Evolutionary conservation across 768 basidiomycete species (phyloP), one percentile per base, ranked within the genome.

Genomic region (Clitopilus hobsonii): DNA sequence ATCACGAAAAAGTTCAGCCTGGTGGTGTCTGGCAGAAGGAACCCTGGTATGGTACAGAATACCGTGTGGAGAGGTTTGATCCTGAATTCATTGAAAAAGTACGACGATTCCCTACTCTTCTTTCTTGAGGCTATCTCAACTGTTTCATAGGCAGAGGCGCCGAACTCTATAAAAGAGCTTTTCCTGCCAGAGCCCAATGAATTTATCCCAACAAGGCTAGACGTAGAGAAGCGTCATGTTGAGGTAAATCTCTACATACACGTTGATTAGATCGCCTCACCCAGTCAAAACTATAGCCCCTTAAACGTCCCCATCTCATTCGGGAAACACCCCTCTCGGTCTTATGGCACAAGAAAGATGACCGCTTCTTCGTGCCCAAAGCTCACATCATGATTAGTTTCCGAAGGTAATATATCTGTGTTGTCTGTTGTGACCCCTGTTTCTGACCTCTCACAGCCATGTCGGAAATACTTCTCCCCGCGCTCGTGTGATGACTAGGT

Each of bases 321-420:
- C 74, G 82, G 27, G 81, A 94, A 68, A 89, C 85, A 0, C 72
- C 81, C 0, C 62, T 87, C 24, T 88, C 87, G 3, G 79, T 85
- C 11, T 72, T 98, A 2, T 99, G 96, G 95, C 84, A 94, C 72
- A 99, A 99, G 76, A 94, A 94, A 66, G 97, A 99, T 67, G 96
- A 99, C 68, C 82, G 78, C 57, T 99, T 97, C 75, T 96, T 93
- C 89, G 84, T 96, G 8, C 97, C 97, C 0, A 92, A 91, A 65
- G 93, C 94, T 1, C 80, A 83, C 58, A 79, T 88, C 20, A 72
- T 87, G 54, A 77, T 98, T 53, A 83, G 90, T 60, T 73, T 95
- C 45, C 80, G 88, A 61, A 91, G 83, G 91, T 89, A 13, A 41
- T 20, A 16, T 18, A 13, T 54, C 47, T 30, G 16, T 22, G 38